Conservation (phyloP, 1,139 yeast species). For the Pneumocystis wakefieldiae region DNA sequence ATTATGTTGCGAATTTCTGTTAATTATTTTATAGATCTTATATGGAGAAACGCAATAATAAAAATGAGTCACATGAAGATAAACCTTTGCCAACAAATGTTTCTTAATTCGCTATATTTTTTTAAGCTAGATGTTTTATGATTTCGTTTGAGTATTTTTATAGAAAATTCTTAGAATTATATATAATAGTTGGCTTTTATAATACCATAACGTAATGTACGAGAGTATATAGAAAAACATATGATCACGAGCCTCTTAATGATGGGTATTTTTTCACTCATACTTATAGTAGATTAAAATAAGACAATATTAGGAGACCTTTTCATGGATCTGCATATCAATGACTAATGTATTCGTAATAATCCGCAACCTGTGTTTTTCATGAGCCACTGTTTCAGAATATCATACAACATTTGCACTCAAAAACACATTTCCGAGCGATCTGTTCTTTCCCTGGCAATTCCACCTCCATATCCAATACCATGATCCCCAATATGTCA, state of each 20-base stretch:
- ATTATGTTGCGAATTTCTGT: neutral
- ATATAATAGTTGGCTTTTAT: too few relatives aligned
- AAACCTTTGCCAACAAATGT: neutral
- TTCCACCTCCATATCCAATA: slow-evolving; percentile 93
- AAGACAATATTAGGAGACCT: slow-evolving; percentile 33
- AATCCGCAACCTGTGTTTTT: slow-evolving; percentile 43
- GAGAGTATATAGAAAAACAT: too few relatives aligned
- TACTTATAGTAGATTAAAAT: slow-evolving; percentile 41
- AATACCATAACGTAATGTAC: too few relatives aligned
- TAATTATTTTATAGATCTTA: neutral
- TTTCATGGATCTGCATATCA: slow-evolving; percentile 78
- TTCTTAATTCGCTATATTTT: neutral
- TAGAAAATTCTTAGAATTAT: too few relatives aligned
- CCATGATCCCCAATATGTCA: slow-evolving; percentile 88
- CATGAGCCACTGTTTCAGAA: slow-evolving; percentile 22
- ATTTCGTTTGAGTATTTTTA: neutral
- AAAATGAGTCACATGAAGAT: neutral
- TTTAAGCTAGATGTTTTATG: neutral
- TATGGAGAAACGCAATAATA: neutral
- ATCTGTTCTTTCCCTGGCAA: slow-evolving; percentile 78
- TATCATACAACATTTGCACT: slow-evolving; percentile 69
- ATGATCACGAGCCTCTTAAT: slow-evolving; percentile 19
- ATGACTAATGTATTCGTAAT: slow-evolving; percentile 67
- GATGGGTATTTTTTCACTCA: slow-evolving; percentile 43
- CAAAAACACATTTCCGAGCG: slow-evolving; percentile 63